Evolutionary conservation across 1,284 basidiomycete species (phyloP).

Genomic region (Rhodotorula sp.): DNA sequence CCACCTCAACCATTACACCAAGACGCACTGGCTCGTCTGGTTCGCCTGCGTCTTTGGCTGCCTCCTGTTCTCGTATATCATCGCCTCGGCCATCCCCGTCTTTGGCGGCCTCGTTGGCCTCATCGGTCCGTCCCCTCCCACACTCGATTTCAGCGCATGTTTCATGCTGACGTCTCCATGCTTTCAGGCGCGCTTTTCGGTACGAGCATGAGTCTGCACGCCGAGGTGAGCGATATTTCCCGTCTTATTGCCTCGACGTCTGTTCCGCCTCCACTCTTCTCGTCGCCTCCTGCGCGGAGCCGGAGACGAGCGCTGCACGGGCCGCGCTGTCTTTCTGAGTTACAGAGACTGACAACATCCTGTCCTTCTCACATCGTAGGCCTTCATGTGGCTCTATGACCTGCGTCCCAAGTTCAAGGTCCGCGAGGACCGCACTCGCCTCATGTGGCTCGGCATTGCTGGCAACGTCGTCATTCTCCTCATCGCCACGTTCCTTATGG

Average conservation of each 20-base stretch:
- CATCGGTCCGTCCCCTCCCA: not conserved
- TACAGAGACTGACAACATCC: too few species aligned
- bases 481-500: constrained; percentile 24
- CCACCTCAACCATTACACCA: constrained; percentile 63
- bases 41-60: constrained; percentile 55
- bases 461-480: constrained; percentile 24
- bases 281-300: not conserved
- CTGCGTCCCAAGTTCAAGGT: not conserved
- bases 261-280: too few species aligned
- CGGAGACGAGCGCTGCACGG: too few species aligned
- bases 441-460: not conserved
- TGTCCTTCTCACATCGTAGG: not conserved
- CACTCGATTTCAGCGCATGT: too few species aligned
- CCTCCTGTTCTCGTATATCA: constrained; percentile 55
- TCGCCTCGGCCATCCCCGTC: constrained; percentile 53
- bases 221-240: not conserved
- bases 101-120: constrained; percentile 22
- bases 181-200: constrained; percentile 17
- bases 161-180: too few species aligned
- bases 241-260: too few species aligned
- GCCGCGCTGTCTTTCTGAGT: too few species aligned
- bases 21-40: constrained; percentile 66
- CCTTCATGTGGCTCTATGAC: constrained; percentile 30
- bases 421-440: not conserved
- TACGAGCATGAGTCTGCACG: constrained; percentile 13